These are phyloP conservation scores for Pichia sp. DNA, from an alignment of 1,139 yeast genomes.

Conservation along the genomic window DNA sequence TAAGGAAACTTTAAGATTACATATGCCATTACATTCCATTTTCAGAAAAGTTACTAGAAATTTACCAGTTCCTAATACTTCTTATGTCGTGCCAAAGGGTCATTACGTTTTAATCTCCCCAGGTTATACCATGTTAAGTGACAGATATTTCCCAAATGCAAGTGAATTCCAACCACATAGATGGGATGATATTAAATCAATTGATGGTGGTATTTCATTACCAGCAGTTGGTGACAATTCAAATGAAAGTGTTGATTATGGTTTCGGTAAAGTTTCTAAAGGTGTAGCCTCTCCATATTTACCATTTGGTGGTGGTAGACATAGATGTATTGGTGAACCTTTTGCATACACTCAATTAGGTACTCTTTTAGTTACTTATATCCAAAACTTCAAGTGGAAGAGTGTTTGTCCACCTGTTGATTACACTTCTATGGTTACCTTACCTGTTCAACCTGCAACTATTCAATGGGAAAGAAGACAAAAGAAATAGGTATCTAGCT, in stretches of 20 bases:
- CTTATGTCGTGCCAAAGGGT: conserved; percentile 79
- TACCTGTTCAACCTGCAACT: conserved; percentile 75
- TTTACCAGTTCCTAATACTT: conserved; percentile 72
- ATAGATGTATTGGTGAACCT: conserved; percentile 98
- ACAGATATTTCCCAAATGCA: conserved; percentile 72
- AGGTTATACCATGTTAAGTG: conserved; percentile 79
- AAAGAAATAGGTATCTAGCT: conserved; percentile 1
- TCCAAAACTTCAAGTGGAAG: conserved; percentile 74
- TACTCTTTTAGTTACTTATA: conserved; percentile 67
- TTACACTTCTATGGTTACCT: conserved; percentile 88
- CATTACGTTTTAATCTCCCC: conserved; percentile 90
- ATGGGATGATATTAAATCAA: conserved; percentile 58
- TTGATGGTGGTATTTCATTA: conserved; percentile 31
- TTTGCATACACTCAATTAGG: conserved; percentile 95
- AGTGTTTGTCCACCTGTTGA: conserved; percentile 67
- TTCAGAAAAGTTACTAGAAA: conserved; percentile 84
- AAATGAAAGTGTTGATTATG: conserved; percentile 74
- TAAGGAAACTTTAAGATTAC: conserved; percentile 91
- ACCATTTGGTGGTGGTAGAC: conserved; percentile 99
- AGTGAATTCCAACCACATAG: conserved; percentile 72
- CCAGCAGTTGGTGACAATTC: conserved; percentile 29
- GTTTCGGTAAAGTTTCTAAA: conserved; percentile 91
- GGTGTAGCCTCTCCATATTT: conserved; percentile 94
- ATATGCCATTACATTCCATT: conserved; percentile 92
- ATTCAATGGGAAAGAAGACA: conserved; percentile 57